Conservation (phyloP, 2,329 filamentous ascomycete species). For the Hymenoscyphus linearis region DNA sequence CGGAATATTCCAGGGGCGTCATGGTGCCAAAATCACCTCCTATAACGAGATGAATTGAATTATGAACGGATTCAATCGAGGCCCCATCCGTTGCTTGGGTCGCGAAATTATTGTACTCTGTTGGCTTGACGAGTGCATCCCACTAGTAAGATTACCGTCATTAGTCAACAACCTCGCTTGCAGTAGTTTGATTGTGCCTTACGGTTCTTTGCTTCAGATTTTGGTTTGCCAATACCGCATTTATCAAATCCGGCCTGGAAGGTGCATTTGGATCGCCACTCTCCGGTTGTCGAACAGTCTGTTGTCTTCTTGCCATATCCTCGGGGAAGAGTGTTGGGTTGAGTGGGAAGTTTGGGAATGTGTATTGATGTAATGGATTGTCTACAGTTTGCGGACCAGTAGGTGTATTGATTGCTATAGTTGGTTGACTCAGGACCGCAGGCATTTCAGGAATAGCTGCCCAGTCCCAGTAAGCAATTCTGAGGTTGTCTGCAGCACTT, state of each 20-base stretch:
- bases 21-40: conserved; percentile 52
- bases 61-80: conserved; percentile 43
- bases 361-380: conserved; percentile 48
- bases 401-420: conserved; percentile 28
- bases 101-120: conserved; percentile 37
- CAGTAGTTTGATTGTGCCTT: background rate
- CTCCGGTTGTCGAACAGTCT: conserved; percentile 30
- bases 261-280: conserved; percentile 10
- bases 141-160: conserved; percentile 33
- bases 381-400: conserved; percentile 28
- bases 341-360: conserved; percentile 36
- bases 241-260: conserved; percentile 18
- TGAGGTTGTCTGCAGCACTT: conserved; percentile 34
- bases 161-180: background rate
- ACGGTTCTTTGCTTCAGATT: conserved; percentile 26
- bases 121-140: conserved; percentile 37
- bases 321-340: conserved; percentile 31
- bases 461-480: conserved; percentile 45
- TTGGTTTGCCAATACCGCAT: conserved; percentile 14
- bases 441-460: conserved; percentile 38
- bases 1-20: conserved; percentile 63
- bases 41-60: conserved; percentile 38
- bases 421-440: conserved; percentile 26
- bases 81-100: conserved; percentile 34
- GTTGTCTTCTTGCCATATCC: background rate